Conservation (phyloP, 2,329 filamentous ascomycete genomes). For the Dendryphion nanum region DNA sequence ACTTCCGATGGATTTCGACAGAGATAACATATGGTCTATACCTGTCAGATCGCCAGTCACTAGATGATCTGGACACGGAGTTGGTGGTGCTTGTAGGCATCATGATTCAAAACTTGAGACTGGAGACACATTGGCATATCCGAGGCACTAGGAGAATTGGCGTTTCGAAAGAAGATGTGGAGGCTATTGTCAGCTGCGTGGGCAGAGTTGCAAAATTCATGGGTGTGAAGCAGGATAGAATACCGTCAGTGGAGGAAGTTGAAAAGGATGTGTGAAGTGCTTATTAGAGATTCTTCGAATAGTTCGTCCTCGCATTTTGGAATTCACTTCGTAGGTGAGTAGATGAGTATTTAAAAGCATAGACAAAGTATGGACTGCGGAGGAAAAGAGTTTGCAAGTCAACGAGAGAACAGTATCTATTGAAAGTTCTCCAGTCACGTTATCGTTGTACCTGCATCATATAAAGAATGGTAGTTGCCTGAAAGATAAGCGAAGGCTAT, state of each 20-base stretch:
- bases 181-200: slow-evolving; percentile 37
- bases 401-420: no score
- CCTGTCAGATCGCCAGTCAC: slow-evolving; percentile 52
- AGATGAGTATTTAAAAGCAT: no score
- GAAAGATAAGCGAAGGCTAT: no score
- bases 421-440: no score
- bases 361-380: neutral
- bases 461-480: no score
- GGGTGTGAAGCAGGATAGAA: slow-evolving; percentile 11
- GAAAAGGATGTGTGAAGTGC: slow-evolving; percentile 11
- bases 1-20: slow-evolving; percentile 16
- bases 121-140: slow-evolving; percentile 56
- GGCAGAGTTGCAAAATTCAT: slow-evolving; percentile 11
- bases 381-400: no score
- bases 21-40: slow-evolving; percentile 56
- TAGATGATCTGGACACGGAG: slow-evolving; percentile 55
- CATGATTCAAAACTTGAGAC: slow-evolving; percentile 54
- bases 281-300: no score
- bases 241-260: slow-evolving; percentile 17
- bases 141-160: slow-evolving; percentile 48
- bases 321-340: no score
- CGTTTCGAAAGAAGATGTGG: slow-evolving; percentile 42
- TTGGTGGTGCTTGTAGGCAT: slow-evolving; percentile 53
- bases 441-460: no score
- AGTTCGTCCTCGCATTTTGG: no score